These are phyloP conservation scores for Trichoderma orchidacearum DNA, from an alignment of 495 filamentous ascomycete genomes.

Conservation along the genomic window DNA sequence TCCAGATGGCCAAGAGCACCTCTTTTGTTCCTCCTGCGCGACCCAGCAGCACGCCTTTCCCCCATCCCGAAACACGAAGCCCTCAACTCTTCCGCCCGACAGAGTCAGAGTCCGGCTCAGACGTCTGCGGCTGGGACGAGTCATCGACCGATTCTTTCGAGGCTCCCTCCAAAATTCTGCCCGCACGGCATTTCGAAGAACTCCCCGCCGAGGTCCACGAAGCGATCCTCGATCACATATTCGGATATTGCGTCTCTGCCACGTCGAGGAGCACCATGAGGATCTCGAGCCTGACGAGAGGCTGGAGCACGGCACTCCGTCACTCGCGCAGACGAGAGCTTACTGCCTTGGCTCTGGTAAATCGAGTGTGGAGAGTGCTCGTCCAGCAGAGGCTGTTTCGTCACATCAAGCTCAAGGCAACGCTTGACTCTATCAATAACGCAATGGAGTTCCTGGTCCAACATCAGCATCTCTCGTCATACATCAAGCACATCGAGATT, in stretches of 20 bases:
- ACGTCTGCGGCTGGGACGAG: conserved; percentile 7
- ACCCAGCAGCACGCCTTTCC: conserved; percentile 43
- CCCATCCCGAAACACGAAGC: conserved; percentile 32
- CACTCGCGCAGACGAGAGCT: conserved; percentile 54
- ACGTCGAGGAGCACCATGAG: conserved; percentile 33
- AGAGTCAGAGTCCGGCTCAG: conserved; percentile 9
- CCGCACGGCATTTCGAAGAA: conserved; percentile 31
- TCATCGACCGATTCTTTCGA: conserved; percentile 6
- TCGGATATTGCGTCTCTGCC: conserved; percentile 48
- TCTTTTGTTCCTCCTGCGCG: conserved; percentile 38
- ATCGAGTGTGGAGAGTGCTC: conserved; percentile 44
- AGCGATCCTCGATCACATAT: conserved; percentile 53
- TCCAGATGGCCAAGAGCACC: conserved; percentile 26
- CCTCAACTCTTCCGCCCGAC: conserved; percentile 9
- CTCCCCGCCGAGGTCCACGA: conserved; percentile 62
- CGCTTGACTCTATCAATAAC: conserved; percentile 38
- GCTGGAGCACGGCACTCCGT: conserved; percentile 50
- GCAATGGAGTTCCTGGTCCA: conserved; percentile 42
- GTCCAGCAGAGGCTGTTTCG: conserved; percentile 58
- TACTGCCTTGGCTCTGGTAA: conserved; percentile 51
- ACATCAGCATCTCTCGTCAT: conserved; percentile 42
- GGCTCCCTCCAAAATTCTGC: conserved; percentile 11
- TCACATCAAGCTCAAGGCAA: conserved; percentile 63
- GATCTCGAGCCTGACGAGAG: conserved; percentile 29
- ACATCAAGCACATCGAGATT: conserved; percentile 59